Conservation (phyloP, 306 rosid species). For the Astragalus membranaceus region DNA sequence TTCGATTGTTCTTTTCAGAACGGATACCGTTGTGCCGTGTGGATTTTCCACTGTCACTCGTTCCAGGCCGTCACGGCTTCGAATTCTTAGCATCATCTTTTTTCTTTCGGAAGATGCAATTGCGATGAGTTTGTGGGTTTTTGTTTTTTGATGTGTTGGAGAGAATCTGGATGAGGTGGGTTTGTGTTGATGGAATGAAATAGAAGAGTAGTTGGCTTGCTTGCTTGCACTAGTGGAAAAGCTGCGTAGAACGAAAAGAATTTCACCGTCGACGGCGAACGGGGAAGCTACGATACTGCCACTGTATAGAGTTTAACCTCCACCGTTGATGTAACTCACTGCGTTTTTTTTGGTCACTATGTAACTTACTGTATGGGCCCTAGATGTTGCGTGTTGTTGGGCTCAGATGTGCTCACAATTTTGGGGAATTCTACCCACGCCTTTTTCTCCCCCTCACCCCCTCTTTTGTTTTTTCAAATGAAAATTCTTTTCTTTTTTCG, state of each 20-base stretch:
- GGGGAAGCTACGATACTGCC: neutral
- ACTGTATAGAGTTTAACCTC: neutral
- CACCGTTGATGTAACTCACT: neutral
- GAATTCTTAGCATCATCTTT: conserved; percentile 61
- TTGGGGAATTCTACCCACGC: no score
- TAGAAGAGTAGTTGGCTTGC: neutral
- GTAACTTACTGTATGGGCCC: no score
- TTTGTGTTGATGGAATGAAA: neutral
- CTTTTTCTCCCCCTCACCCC: no score
- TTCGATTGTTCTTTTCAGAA: conserved; percentile 51
- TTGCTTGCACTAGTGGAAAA: neutral
- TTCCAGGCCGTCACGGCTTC: conserved; percentile 94
- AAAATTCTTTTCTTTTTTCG: no score
- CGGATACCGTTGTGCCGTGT: conserved; percentile 40
- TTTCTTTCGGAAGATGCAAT: neutral
- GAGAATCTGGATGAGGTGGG: neutral
- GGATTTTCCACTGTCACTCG: conserved; percentile 62
- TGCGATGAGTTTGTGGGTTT: neutral
- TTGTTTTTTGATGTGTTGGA: neutral
- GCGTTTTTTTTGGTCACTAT: no score
- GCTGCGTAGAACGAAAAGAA: neutral
- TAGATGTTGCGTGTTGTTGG: no score
- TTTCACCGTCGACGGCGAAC: neutral
- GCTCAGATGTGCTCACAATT: no score
- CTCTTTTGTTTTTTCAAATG: no score